Percentiles rank a stretch among this genome's conserved stretches.
These are phyloP conservation scores for Sporothrix mexicana DNA, from an alignment of 2,329 filamentous ascomycete genomes.

Conservation along the genomic window DNA sequence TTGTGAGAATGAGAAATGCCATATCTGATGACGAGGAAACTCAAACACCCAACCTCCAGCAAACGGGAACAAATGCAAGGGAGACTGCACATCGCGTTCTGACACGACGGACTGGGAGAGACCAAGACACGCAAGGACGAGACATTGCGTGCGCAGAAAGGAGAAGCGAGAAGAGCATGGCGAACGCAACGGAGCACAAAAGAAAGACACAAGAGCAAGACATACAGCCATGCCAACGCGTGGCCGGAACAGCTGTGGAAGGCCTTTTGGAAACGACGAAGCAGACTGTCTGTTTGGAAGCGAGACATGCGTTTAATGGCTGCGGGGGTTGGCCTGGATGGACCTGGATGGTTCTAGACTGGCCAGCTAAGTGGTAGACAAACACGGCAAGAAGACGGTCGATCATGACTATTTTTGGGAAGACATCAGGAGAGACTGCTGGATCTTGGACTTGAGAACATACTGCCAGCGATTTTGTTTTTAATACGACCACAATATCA, in stretches of 20 bases:
- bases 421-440: background rate
- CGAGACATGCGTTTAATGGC: background rate
- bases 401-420: constrained; percentile 1
- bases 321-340: background rate
- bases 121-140: background rate
- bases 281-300: constrained; percentile 7
- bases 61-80: background rate
- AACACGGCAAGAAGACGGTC: background rate
- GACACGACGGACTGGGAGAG: constrained; percentile 17
- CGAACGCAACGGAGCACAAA: background rate
- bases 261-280: background rate
- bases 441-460: background rate
- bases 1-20: background rate
- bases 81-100: background rate
- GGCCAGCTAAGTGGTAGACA: background rate
- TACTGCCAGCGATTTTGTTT: background rate
- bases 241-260: background rate
- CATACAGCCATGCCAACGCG: constrained; percentile 11
- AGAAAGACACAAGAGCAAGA: constrained; percentile 3
- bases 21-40: background rate
- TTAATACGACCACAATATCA: background rate
- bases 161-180: too few species aligned
- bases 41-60: background rate
- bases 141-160: too few species aligned
- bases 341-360: background rate